phyloP scores from a whole-genome alignment of 306 rosid species.

The Albizia julibrissin region DNA sequence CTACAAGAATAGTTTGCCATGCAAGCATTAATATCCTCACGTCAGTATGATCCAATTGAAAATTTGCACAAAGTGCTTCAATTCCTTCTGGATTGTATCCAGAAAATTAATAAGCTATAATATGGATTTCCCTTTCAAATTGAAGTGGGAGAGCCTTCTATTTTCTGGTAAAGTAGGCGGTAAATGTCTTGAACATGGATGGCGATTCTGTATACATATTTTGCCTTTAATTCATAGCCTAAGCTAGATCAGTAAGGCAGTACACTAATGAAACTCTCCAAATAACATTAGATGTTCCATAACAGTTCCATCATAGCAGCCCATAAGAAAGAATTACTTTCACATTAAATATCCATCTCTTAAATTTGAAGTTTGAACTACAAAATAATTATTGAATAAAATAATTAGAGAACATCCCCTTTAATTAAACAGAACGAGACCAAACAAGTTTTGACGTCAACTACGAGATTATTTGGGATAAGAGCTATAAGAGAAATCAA shows the following conservation, averaged over 20 bases:
- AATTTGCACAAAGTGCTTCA: slow-evolving; percentile 83
- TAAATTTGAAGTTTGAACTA: too few relatives aligned
- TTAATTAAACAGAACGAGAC: too few relatives aligned
- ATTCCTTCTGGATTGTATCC: slow-evolving; percentile 91
- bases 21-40: slow-evolving; percentile 97
- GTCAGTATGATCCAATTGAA: slow-evolving; percentile 87
- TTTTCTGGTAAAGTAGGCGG: slow-evolving; percentile 1
- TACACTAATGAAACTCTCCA: slow-evolving; percentile 17
- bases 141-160: background rate
- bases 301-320: background rate
- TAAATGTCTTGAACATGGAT: background rate
- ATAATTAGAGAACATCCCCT: too few relatives aligned
- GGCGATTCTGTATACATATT: background rate
- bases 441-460: too few relatives aligned
- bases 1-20: slow-evolving; percentile 61
- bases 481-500: too few relatives aligned
- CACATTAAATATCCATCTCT: too few relatives aligned
- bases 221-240: slow-evolving; percentile 3
- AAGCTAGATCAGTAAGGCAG: background rate
- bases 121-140: background rate
- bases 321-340: background rate
- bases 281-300: slow-evolving; percentile 10
- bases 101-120: slow-evolving; percentile 24
- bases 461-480: too few relatives aligned
- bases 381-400: too few relatives aligned